A percentile compares a stretch with the other conserved stretches of the same genome.
These are phyloP conservation scores for Populus davidiana DNA, from an alignment of 345 rosid species.

Conservation along the genomic window DNA sequence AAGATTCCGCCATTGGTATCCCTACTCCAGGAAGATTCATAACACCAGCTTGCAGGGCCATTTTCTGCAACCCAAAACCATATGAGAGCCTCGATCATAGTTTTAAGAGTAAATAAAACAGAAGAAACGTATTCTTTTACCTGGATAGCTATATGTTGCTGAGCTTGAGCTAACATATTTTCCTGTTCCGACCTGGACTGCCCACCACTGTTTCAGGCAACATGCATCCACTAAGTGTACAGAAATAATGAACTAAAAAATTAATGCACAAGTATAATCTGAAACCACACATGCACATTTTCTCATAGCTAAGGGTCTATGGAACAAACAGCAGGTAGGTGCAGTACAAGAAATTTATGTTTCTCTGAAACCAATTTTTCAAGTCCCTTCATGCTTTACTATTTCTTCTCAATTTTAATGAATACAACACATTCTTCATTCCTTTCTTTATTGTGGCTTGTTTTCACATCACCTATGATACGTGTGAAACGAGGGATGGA, in stretches of 20 bases:
- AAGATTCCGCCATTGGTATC: neutral
- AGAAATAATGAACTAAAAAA: neutral
- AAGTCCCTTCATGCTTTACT: neutral
- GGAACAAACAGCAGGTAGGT: neutral
- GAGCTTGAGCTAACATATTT: slow-evolving; percentile 27
- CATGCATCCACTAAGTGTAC: neutral
- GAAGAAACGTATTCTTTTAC: neutral
- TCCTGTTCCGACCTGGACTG: slow-evolving; percentile 31
- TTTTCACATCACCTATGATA: neutral
- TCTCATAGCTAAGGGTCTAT: neutral
- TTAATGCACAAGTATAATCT: neutral
- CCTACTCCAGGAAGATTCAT: slow-evolving; percentile 22
- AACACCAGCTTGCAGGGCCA: slow-evolving; percentile 30
- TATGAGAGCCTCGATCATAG: neutral
- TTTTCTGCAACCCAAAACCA: slow-evolving; percentile 14
- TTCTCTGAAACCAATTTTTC: neutral
- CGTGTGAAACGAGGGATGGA: neutral
- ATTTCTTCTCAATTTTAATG: neutral
- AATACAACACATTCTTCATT: neutral
- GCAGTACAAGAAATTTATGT: neutral
- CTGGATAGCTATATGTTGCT: slow-evolving; percentile 36
- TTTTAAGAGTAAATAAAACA: neutral
- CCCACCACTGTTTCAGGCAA: slow-evolving; percentile 19
- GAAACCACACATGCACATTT: neutral
- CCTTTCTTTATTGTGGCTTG: neutral